Conservation (phyloP, 192 early-diverging fungal species). For the Coemansia brasiliensis region DNA sequence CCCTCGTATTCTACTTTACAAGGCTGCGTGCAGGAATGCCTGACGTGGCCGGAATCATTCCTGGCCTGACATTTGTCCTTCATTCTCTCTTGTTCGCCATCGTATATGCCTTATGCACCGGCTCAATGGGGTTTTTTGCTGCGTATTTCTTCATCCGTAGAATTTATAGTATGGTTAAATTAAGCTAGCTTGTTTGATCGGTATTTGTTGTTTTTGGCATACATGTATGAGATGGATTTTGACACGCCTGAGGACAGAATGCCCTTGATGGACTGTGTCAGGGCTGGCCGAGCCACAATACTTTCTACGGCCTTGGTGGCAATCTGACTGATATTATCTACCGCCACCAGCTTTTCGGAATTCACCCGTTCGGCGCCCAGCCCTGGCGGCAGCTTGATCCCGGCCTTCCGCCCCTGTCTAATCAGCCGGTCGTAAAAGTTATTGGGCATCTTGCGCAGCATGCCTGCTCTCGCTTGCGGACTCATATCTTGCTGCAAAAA, state of each 20-base stretch:
- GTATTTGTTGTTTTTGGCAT: constrained; percentile 52
- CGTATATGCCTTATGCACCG: constrained; percentile 57
- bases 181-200: constrained; percentile 7
- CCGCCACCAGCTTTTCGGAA: constrained; percentile 23
- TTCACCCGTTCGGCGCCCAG: constrained; percentile 31
- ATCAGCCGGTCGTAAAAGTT: constrained; percentile 64
- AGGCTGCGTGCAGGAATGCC: constrained; percentile 61
- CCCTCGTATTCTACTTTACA: constrained; percentile 71
- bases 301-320: constrained; percentile 56
- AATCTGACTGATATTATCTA: constrained; percentile 42
- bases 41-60: constrained; percentile 58
- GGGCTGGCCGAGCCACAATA: constrained; percentile 75
- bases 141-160: constrained; percentile 49
- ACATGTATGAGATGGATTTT: constrained; percentile 64
- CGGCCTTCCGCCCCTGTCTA: constrained; percentile 46
- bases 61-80: constrained; percentile 75
- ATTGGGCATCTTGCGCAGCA: constrained; percentile 82
- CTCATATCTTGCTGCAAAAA: constrained; percentile 63
- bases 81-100: constrained; percentile 67
- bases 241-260: constrained; percentile 81
- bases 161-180: constrained; percentile 48
- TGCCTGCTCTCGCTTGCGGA: constrained; percentile 61
- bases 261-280: constrained; percentile 91
- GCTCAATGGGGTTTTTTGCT: constrained; percentile 54
- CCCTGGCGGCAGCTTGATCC: constrained; percentile 28